Evolutionary conservation across 2,329 filamentous ascomycete species (phyloP).

Genomic region (Simplicillium aogashimaense): DNA sequence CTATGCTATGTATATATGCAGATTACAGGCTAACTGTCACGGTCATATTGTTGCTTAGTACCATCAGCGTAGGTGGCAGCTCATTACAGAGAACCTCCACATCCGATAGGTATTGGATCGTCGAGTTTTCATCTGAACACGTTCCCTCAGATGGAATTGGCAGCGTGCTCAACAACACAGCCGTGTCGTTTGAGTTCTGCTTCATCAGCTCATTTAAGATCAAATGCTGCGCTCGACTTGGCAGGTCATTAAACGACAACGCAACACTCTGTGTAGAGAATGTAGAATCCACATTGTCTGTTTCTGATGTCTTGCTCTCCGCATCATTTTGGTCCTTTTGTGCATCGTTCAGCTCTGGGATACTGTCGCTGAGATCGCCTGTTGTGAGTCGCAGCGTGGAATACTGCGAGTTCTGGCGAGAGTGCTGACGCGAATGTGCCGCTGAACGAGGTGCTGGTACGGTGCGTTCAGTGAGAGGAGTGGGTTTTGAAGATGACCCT

Average conservation of each 20-base stretch:
- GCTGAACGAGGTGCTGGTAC: slow-evolving; percentile 11
- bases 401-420: slow-evolving; percentile 25
- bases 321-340: slow-evolving; percentile 21
- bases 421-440: slow-evolving; percentile 15
- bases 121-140: slow-evolving; percentile 57
- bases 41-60: slow-evolving; percentile 84
- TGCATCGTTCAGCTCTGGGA: slow-evolving; percentile 32
- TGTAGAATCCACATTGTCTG: slow-evolving; percentile 24
- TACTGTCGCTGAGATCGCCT: slow-evolving; percentile 27
- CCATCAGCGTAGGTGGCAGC: slow-evolving; percentile 65
- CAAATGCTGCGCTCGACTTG: slow-evolving; percentile 73
- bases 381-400: slow-evolving; percentile 11
- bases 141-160: slow-evolving; percentile 75
- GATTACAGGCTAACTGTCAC: slow-evolving; percentile 63
- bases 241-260: slow-evolving; percentile 78
- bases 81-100: slow-evolving; percentile 70
- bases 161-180: slow-evolving; percentile 73
- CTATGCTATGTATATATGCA: slow-evolving; percentile 7
- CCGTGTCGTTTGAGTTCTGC: slow-evolving; percentile 57
- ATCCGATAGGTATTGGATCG: slow-evolving; percentile 65
- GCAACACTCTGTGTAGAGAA: slow-evolving; percentile 54
- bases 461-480: slow-evolving; percentile 18
- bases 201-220: slow-evolving; percentile 80
- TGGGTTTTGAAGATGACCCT: slow-evolving; percentile 49
- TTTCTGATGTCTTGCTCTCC: slow-evolving; percentile 5